phyloP scores from a whole-genome alignment of 306 rosid species.

The cucumber (Cucumis sativus) region DNA sequence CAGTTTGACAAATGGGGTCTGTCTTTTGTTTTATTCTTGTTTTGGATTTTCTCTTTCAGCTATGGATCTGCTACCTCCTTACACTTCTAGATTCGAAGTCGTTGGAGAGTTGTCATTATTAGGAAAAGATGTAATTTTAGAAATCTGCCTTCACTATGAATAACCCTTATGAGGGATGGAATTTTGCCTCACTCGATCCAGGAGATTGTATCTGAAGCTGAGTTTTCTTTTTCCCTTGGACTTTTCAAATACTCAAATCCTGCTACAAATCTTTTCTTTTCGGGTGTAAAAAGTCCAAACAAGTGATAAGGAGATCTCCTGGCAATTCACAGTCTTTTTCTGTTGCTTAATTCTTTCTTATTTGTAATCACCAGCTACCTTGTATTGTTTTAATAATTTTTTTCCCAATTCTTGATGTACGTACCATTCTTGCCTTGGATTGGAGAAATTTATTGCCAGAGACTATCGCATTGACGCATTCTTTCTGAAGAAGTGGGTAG shows the following conservation, averaged over 20 bases:
- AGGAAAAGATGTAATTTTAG: neutral
- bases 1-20: neutral
- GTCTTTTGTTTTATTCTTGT: neutral
- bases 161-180: neutral
- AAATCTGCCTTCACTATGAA: neutral
- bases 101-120: neutral
- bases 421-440: neutral
- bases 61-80: slow-evolving; percentile 1
- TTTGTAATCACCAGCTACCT: neutral
- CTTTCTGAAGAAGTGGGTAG: neutral
- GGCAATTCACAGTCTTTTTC: neutral
- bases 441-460: neutral
- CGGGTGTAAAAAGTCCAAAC: neutral
- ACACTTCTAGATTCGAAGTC: neutral
- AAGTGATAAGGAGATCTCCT: neutral
- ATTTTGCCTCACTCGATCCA: neutral
- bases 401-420: neutral
- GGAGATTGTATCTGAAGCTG: neutral
- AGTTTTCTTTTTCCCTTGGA: neutral
- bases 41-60: neutral
- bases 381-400: neutral
- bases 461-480: neutral
- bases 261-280: neutral
- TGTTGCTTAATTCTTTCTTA: neutral
- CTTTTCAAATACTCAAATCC: neutral